These are phyloP conservation scores for Cutaneotrichosporon dermatis DNA, from an alignment of 1,284 basidiomycete species.

Conservation along the genomic window DNA sequence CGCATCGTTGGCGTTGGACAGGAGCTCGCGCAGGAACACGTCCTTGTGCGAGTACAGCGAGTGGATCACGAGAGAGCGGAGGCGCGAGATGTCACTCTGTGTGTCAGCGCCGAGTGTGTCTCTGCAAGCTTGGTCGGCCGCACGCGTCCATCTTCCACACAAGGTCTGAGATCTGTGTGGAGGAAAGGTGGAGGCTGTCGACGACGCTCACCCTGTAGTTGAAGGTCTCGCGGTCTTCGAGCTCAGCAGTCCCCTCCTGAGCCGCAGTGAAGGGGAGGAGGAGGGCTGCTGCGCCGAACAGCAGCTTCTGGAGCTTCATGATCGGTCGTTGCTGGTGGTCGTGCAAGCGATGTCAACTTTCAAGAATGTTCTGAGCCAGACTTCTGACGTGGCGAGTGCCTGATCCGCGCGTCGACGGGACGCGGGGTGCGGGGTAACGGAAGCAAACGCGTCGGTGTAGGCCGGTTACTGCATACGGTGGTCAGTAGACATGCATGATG, in stretches of 20 bases:
- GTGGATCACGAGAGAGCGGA: slow-evolving; percentile 88
- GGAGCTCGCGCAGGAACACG: slow-evolving; percentile 85
- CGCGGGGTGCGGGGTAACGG: not conserved
- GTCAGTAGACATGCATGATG: no score
- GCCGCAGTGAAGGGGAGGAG: slow-evolving; percentile 56
- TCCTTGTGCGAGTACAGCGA: slow-evolving; percentile 59
- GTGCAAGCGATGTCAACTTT: not conserved
- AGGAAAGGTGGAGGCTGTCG: not conserved
- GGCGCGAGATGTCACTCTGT: slow-evolving; percentile 84
- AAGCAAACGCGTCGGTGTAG: not conserved
- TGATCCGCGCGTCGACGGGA: not conserved
- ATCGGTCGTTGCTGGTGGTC: not conserved
- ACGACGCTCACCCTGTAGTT: slow-evolving; percentile 65
- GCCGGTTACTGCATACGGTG: not conserved
- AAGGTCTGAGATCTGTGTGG: no score
- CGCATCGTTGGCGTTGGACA: slow-evolving; percentile 93
- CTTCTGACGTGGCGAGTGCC: not conserved
- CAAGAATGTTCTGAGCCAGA: not conserved
- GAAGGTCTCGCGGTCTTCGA: slow-evolving; percentile 54
- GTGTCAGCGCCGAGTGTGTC: not conserved
- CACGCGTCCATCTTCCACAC: no score
- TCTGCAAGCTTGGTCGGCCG: no score
- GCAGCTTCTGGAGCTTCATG: slow-evolving; percentile 26
- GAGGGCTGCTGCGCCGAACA: slow-evolving; percentile 38
- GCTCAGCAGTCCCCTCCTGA: slow-evolving; percentile 57